Evolutionary conservation across 2,329 filamentous ascomycete species (phyloP), one percentile per base, ranked within the genome.

Genomic region (Zymoseptoria crescenta): DNA sequence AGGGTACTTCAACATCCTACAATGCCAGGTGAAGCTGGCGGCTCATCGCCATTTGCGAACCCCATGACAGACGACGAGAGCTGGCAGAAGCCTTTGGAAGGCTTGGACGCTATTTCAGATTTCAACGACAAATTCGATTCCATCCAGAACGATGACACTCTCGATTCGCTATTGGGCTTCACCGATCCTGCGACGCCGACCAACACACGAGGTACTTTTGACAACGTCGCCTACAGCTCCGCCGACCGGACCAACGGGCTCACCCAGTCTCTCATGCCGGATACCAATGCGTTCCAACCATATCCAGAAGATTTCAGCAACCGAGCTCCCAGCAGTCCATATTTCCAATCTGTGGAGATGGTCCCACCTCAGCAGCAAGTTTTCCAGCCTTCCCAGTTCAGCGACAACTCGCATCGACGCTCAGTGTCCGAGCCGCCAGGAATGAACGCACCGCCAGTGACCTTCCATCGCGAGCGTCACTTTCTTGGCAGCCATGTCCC

Each of bases 401-500:
- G 50, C 19, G n/a, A 54, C 51, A 49, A 61, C 29, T 30, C 55
- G 27, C 65, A 64, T 49, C 65, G 66, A 20, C 66, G 66, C 27
- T 68, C 66, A 3, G 62, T 68, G 19, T 68, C 66, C 19, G 66
- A 68, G 51, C 66, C 66, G 29, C 65, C 66, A 52, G 64, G 61
- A 30, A 55, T 60, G 6, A 56, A 56, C 10, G 51, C 57, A 35
- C 58, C 57, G 29, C 52, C 59, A 6, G 56, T 68, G 50, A 58
- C 62, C 52, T 67, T 68, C 57, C 65, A 67, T 19, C 65, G 66
- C 49, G 59, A 65, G 21, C 61, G 64, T 41, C 64, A 67, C 56
- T 64, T 52, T 20, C 61, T 68, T n/a, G 64, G 62, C 49, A 49
- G 54, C 7, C 59, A 64, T 2, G 45, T 59, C 29, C 21, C 41